Base-by-base conservation (phyloP, 2,329 filamentous ascomycete species). In the Clarireedia monteithiana region DNA sequence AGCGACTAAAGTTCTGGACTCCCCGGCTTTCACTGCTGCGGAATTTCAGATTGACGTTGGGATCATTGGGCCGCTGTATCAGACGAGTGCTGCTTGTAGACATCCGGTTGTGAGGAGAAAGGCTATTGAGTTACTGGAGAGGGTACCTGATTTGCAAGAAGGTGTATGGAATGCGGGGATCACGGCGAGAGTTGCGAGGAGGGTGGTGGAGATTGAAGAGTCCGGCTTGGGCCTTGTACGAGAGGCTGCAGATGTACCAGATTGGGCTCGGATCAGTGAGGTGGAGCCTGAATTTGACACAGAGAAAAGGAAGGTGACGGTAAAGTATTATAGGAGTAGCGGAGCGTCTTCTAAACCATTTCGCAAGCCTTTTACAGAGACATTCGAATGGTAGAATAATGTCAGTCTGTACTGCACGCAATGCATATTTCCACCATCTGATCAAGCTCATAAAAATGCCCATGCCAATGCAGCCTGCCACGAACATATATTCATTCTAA, bases 41-140 rank as follows among this genome's bases (percentile, higher is more conserved):
- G 3, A 23, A 7, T 44, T 60, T 7, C 44, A 55, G 15, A 26
- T 49, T 24, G 53, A 59, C 14, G 50, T 49, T 12, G 83, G 81
- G 30, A 80, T 86, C 55, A 76, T 86, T 3, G 78, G 81, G 4
- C 80, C 81, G 0, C 73, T 86, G 1, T 86, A 81, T 59, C 77
- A 85, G 5, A 79, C 20, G 15, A 20, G 83, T 15, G 82, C 80
- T 6, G 82, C 80, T 9, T 85, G 82, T 62, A 76, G 81, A 4
- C 76, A 84, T 57, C 74, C 76, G 0, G 59, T 71, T 1, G 73
- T 78, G 39, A 76, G 83, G 12, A 73, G 80, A n/a, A 77, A 79
- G 60, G 83, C 83, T 10, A 83, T 86, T 50, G 75, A 79, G 61
- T 71, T 86, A 10, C 68, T 86, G 15, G 45, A 54, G 50, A 72